Conservation (phyloP, 805 yeast species). For the Yarrowia bubula region DNA sequence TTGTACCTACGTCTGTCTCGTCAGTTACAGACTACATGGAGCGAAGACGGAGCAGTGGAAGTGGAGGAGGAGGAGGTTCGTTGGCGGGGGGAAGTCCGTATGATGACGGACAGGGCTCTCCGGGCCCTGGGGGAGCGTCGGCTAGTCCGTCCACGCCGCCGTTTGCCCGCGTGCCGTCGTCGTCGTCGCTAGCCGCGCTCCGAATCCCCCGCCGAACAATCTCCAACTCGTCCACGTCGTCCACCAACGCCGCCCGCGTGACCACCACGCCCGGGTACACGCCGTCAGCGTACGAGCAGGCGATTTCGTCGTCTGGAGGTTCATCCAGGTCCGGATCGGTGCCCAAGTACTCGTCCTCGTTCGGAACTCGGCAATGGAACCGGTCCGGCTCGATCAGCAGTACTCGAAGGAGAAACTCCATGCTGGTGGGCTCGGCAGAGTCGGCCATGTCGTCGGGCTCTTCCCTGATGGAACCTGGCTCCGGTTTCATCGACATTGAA, state of each 20-base stretch:
- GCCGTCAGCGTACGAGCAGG: slow-evolving; percentile 34
- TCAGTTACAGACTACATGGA: slow-evolving; percentile 8
- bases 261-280: slow-evolving; percentile 12
- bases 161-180: slow-evolving; percentile 46
- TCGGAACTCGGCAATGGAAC: slow-evolving; percentile 40
- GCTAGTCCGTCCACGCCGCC: slow-evolving; percentile 35
- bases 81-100: neutral
- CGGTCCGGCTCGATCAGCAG: slow-evolving; percentile 42
- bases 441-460: slow-evolving; percentile 33
- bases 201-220: slow-evolving; percentile 40
- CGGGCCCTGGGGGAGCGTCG: slow-evolving; percentile 2
- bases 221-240: slow-evolving; percentile 32
- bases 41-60: neutral
- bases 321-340: slow-evolving; percentile 36
- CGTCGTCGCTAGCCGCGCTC: slow-evolving; percentile 44
- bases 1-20: slow-evolving; percentile 7
- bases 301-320: slow-evolving; percentile 33
- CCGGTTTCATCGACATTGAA: slow-evolving; percentile 48
- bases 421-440: slow-evolving; percentile 37
- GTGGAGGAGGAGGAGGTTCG: slow-evolving; percentile 3
- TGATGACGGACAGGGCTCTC: neutral
- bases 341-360: slow-evolving; percentile 36
- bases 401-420: slow-evolving; percentile 56
- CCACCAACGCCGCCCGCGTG: slow-evolving; percentile 22
- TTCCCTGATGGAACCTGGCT: slow-evolving; percentile 38